Percentiles rank a stretch among this genome's conserved stretches.
These are phyloP conservation scores for Thymus quinquecostatus DNA, from an alignment of 257 asterid genomes.

Conservation along the genomic window DNA sequence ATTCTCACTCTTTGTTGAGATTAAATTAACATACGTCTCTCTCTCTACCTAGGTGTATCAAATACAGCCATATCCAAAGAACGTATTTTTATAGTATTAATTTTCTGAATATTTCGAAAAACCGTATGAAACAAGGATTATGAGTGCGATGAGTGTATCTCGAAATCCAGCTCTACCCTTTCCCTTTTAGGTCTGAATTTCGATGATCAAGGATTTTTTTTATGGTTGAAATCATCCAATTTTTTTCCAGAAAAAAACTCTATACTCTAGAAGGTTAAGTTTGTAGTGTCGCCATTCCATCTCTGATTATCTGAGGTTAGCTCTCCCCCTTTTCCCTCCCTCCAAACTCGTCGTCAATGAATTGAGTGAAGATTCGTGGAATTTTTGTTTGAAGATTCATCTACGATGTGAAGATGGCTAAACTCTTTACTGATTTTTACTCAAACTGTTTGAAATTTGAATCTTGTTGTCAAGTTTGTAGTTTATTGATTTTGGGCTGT, in stretches of 20 bases:
- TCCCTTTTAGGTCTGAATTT: neutral
- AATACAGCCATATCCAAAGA: too few relatives aligned
- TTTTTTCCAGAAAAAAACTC: neutral
- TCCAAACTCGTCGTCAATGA: neutral
- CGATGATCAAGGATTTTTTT: neutral
- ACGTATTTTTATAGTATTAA: too few relatives aligned
- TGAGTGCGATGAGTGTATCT: too few relatives aligned
- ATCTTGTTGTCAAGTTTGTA: neutral
- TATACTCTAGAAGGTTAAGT: neutral
- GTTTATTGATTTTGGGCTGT: neutral
- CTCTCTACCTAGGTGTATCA: too few relatives aligned
- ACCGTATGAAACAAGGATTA: too few relatives aligned
- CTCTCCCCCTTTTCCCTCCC: neutral
- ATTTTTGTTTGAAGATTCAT: slow-evolving; percentile 6
- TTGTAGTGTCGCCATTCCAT: neutral
- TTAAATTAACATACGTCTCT: too few relatives aligned
- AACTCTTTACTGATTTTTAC: neutral
- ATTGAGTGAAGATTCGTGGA: slow-evolving; percentile 1
- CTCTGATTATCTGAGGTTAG: slow-evolving; percentile 1
- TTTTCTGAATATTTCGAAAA: too few relatives aligned
- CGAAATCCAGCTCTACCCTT: neutral
- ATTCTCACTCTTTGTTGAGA: too few relatives aligned
- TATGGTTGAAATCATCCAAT: too few relatives aligned
- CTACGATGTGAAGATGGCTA: neutral
- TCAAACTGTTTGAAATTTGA: neutral